phyloP scores from a whole-genome alignment of 139 green algal species.

The Chlamydomonas eustigma region DNA sequence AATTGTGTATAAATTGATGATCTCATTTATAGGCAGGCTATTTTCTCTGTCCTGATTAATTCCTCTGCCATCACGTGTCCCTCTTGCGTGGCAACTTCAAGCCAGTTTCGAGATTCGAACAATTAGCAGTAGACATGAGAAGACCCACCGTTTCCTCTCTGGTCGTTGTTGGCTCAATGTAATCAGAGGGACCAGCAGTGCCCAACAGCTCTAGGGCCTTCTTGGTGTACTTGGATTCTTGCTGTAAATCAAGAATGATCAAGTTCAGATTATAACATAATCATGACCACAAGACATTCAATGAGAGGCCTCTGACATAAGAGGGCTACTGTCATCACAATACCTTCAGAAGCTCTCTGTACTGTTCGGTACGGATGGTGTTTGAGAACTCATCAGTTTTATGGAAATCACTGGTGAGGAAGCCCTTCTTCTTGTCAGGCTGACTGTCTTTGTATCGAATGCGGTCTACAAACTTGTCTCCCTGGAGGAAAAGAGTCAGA shows the following conservation, averaged over 20 bases:
- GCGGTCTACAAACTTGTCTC: slow-evolving; percentile 60
- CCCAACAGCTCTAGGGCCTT: slow-evolving; percentile 56
- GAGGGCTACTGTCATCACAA: too few species aligned
- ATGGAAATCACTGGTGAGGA: slow-evolving; percentile 73
- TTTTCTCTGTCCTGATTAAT: too few species aligned
- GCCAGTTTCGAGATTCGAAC: too few species aligned
- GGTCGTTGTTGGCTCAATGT: not conserved
- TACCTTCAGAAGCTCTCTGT: slow-evolving; percentile 69
- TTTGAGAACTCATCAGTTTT: slow-evolving; percentile 82
- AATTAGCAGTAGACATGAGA: not conserved
- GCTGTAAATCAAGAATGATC: slow-evolving; percentile 26
- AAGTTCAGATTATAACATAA: not conserved
- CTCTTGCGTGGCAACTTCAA: too few species aligned
- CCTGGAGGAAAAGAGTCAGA: too few species aligned
- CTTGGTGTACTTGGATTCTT: slow-evolving; percentile 68
- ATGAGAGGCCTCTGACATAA: too few species aligned
- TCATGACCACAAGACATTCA: not conserved
- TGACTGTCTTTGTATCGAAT: slow-evolving; percentile 53
- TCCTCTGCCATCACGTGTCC: too few species aligned
- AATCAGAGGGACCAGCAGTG: not conserved
- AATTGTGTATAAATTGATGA: too few species aligned
- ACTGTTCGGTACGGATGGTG: slow-evolving; percentile 73
- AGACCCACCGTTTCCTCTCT: not conserved
- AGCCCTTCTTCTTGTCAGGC: slow-evolving; percentile 68
- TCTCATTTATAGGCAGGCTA: too few species aligned